phyloP scores from a whole-genome alignment of 805 yeast genomes.

The Metschnikowia matae region DNA sequence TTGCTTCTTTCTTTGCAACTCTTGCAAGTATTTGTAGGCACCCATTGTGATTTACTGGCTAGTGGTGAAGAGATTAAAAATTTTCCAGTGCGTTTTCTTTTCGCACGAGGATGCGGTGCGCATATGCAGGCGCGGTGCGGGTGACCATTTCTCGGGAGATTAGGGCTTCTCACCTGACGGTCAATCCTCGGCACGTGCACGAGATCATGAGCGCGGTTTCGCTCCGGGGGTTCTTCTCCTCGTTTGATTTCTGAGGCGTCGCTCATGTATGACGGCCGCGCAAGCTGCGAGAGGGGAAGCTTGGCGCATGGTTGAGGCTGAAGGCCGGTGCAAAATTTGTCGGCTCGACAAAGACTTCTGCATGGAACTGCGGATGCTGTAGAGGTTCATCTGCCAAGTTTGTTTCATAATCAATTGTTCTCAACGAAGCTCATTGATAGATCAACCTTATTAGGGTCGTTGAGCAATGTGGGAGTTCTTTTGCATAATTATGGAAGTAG shows the following conservation, averaged over 20 bases:
- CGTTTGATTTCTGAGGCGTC: not conserved
- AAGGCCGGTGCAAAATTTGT: not conserved
- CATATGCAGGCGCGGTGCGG: slow-evolving; percentile 3
- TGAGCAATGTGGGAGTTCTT: not conserved
- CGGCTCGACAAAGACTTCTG: not conserved
- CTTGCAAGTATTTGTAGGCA: slow-evolving; percentile 99
- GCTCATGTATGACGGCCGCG: not conserved
- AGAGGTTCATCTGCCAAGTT: not conserved
- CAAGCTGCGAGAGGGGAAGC: not conserved
- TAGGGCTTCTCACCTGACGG: slow-evolving; percentile 4
- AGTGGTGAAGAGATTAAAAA: not conserved
- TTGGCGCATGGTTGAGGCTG: not conserved
- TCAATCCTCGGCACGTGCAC: not conserved
- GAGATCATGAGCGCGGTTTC: not conserved
- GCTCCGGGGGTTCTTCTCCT: not conserved
- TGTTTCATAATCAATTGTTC: not conserved
- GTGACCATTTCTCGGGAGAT: not conserved
- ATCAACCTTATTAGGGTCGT: not conserved
- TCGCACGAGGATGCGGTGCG: slow-evolving; percentile 1
- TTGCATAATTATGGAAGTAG: not conserved
- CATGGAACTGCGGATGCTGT: not conserved
- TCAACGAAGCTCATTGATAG: not conserved
- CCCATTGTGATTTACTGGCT: slow-evolving; percentile 60
- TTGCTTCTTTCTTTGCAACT: slow-evolving; percentile 99
- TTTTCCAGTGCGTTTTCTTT: not conserved